These are phyloP conservation scores for Podospora anserina DNA, from an alignment of 495 filamentous ascomycete genomes.

Conservation along the genomic window DNA sequence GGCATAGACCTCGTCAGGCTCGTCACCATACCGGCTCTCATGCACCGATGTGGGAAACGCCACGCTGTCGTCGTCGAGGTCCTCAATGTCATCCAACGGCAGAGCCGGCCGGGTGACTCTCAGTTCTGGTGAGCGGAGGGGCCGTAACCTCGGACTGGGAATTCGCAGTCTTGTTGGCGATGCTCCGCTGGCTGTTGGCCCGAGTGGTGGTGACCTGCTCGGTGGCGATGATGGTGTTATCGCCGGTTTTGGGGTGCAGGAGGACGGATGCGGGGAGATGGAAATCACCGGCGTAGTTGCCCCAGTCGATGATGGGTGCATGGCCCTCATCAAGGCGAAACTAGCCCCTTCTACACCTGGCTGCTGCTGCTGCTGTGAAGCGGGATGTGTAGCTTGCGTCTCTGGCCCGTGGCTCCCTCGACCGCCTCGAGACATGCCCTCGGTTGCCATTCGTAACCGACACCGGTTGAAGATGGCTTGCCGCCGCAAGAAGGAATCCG, in stretches of 20 bases:
- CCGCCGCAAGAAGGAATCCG: conserved; percentile 29
- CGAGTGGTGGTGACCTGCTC: neutral
- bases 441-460: conserved; percentile 22
- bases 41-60: conserved; percentile 46
- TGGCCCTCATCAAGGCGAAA: neutral
- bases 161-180: conserved; percentile 14
- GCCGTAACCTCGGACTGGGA: conserved; percentile 23
- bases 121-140: conserved; percentile 30
- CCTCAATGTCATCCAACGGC: conserved; percentile 24
- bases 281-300: neutral
- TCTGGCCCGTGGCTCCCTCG: neutral
- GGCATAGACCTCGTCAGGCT: conserved; percentile 47
- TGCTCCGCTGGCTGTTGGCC: neutral
- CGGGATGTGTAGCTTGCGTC: neutral
- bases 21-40: conserved; percentile 42
- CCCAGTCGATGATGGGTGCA: neutral
- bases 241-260: neutral
- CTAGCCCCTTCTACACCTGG: neutral
- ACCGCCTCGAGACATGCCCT: conserved; percentile 19
- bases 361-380: conserved; percentile 19
- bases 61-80: conserved; percentile 33
- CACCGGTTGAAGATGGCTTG: conserved; percentile 34
- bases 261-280: neutral
- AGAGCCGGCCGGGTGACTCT: conserved; percentile 18
- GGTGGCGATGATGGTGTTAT: neutral